Evolutionary conservation across 352 stramenopile genomes (phyloP).

Genomic region (Phytophthora brassicae): DNA sequence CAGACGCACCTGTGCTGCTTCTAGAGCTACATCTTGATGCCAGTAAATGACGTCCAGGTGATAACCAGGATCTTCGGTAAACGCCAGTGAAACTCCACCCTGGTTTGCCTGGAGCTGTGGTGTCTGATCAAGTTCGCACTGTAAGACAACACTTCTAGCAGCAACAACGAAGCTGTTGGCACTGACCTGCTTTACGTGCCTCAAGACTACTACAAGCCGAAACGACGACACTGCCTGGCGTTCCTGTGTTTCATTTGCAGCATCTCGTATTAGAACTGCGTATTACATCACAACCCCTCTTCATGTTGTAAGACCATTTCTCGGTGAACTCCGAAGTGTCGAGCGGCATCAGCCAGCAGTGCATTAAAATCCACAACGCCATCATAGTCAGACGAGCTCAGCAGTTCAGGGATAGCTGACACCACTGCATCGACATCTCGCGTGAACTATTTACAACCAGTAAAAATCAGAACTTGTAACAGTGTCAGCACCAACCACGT

Average conservation of each 20-base stretch:
- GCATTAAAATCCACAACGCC: constrained; percentile 34
- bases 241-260: constrained; percentile 16
- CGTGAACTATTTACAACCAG: constrained; percentile 38
- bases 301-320: constrained; percentile 21
- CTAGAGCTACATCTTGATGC: constrained; percentile 35
- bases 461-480: neutral
- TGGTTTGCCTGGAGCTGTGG: constrained; percentile 20
- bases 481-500: neutral
- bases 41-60: constrained; percentile 56
- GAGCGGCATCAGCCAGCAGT: constrained; percentile 34
- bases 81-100: constrained; percentile 16
- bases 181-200: constrained; percentile 35
- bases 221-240: constrained; percentile 21
- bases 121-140: constrained; percentile 9
- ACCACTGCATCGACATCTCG: constrained; percentile 27
- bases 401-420: constrained; percentile 23
- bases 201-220: constrained; percentile 35
- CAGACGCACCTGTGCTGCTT: constrained; percentile 36
- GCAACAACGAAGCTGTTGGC: neutral
- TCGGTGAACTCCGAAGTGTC: constrained; percentile 31
- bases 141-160: neutral
- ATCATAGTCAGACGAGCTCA: constrained; percentile 4
- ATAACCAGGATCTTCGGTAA: constrained; percentile 33
- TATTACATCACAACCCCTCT: neutral
- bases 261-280: constrained; percentile 1